Evolutionary conservation across 2,329 filamentous ascomycete species (phyloP).

Genomic region (Huntiella abstrusa): DNA sequence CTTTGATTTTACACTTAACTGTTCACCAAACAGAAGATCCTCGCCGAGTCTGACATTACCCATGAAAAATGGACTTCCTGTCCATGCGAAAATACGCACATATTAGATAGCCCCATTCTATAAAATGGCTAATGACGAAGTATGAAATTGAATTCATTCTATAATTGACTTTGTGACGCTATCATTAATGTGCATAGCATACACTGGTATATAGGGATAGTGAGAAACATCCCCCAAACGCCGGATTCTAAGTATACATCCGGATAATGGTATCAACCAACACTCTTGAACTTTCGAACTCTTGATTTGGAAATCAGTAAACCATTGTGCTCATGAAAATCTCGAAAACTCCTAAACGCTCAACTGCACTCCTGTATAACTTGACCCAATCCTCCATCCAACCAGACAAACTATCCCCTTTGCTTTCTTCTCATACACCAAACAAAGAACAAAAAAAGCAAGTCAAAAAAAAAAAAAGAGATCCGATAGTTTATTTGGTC

Average conservation of each 20-base stretch:
- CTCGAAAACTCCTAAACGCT: no score
- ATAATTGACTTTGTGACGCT: no score
- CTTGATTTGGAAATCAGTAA: no score
- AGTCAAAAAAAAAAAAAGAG: no score
- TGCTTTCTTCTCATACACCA: background rate
- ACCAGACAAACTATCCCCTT: slow-evolving; percentile 6
- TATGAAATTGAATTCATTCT: no score
- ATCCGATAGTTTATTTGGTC: no score
- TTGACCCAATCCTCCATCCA: slow-evolving; percentile 7
- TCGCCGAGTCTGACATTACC: slow-evolving; percentile 43
- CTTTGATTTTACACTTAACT: slow-evolving; percentile 29
- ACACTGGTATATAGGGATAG: background rate
- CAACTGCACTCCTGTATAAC: background rate
- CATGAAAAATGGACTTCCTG: slow-evolving; percentile 40
- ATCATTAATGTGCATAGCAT: background rate
- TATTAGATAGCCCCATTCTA: no score
- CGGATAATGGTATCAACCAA: background rate
- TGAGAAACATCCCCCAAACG: background rate
- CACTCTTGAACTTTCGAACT: no score
- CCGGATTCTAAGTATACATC: background rate
- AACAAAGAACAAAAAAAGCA: no score
- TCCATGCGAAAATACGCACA: background rate
- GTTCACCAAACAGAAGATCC: slow-evolving; percentile 21
- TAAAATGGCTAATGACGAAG: no score
- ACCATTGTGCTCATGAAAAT: no score